phyloP scores from a whole-genome alignment of 768 basidiomycete genomes.

The Rhizopogon sp. region DNA sequence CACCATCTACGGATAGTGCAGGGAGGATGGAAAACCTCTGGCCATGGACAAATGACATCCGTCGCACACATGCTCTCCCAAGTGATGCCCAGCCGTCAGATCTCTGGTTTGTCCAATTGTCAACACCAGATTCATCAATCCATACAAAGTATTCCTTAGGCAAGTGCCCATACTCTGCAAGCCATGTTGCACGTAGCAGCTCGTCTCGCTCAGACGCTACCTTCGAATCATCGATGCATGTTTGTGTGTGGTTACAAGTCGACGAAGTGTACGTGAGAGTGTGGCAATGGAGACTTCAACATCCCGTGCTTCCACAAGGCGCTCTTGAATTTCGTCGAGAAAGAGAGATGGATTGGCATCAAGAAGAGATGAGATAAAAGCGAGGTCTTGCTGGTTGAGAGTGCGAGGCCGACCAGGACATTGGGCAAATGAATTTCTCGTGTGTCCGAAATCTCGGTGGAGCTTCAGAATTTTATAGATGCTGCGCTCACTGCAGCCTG shows the following conservation, averaged over 20 bases:
- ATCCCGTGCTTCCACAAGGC: conserved; percentile 5
- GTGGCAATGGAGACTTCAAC: conserved; percentile 8
- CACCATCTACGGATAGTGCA: conserved; percentile 19
- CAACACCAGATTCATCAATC: conserved; percentile 12
- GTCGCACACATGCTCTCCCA: conserved; percentile 9
- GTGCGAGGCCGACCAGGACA: conserved; percentile 10
- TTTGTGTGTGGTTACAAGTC: background rate
- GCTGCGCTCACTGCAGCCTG: conserved; percentile 8
- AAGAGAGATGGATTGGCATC: conserved; percentile 9
- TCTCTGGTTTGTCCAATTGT: conserved; percentile 8
- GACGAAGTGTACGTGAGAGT: conserved; percentile 2
- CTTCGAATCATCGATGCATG: background rate
- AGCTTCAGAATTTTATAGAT: conserved; percentile 15
- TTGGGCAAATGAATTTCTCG: conserved; percentile 14
- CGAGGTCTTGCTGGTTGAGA: conserved; percentile 15
- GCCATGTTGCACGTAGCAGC: conserved; percentile 17
- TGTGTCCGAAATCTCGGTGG: conserved; percentile 10
- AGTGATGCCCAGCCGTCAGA: conserved; percentile 4
- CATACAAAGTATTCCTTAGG: conserved; percentile 5
- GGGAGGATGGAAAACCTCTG: conserved; percentile 25
- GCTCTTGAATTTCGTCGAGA: conserved; percentile 14
- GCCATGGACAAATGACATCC: conserved; percentile 12
- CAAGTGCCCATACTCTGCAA: conserved; percentile 4
- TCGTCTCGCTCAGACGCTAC: conserved; percentile 16
- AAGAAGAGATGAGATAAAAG: conserved; percentile 7